Base-by-base conservation (phyloP, 1,284 basidiomycete genomes). In the Vanrija sp. region DNA sequence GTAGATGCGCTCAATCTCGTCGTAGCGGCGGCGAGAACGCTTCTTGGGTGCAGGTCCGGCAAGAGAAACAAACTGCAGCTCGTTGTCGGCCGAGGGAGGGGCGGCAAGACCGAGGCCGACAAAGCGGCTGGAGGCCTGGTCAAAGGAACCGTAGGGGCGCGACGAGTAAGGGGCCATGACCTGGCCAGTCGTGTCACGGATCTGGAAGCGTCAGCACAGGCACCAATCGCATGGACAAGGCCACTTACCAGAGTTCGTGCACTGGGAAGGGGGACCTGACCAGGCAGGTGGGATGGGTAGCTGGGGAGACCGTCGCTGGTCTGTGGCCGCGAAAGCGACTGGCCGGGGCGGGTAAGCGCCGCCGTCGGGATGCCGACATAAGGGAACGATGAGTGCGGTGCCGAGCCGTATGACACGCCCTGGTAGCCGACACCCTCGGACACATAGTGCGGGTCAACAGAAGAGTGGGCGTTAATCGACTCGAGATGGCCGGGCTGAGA, bases 1-100 rank as follows among this genome's bases (percentile, higher is more conserved):
- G 63, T 82, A 82, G 46, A 81, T 67, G 36, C 81, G 64, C 62
- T 82, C 80, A 51, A 82, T 81, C 72, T 80, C 79, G 55, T 80
- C 79, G 60, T 73, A 79, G 41, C 78, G 63, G 53, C 79, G 60
- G 45, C 79, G 65, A 3, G 73, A 71, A 46, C 75, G 59, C 59
- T 76, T 76, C 64, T 70, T 75, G 18, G 61, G 68, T 9, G 60
- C 58, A 1, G 66, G 66, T 6, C 68, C 71, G 20, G 62, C 65
- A 14, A 68, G 62, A 4, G 65, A 41, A 9, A 59, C 59, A 37
- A 60, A 61, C 38, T 54, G 54, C 42, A 54, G 48, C 45, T 53
- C 45, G 48, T 38, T 53, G 31, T 51, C 47, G 16, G 18, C 55
- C 35, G 48, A 43, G 18, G 44, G 45, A n/a, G 22, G 41, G 10